Evolutionary conservation across 176 grass and related monocot genomes (phyloP).

Genomic region (Zea luxurians): DNA sequence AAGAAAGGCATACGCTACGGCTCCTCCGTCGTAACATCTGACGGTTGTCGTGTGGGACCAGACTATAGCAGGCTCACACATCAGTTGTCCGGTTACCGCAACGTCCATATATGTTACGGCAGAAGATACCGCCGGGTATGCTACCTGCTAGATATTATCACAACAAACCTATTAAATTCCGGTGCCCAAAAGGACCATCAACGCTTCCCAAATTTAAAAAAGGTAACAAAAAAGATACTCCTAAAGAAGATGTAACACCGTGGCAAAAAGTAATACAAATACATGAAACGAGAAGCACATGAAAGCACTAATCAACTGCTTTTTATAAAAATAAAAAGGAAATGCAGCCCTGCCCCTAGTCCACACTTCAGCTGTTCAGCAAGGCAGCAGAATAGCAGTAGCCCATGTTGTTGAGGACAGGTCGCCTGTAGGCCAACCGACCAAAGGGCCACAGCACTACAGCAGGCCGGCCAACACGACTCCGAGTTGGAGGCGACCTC

Average conservation of each 20-base stretch:
- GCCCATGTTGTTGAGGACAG: no score
- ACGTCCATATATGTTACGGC: no score
- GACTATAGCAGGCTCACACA: no score
- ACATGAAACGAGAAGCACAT: not conserved
- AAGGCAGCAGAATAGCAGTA: no score
- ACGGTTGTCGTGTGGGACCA: no score
- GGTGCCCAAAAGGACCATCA: not conserved
- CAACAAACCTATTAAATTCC: not conserved
- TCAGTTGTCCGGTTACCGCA: no score
- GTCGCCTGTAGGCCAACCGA: slow-evolving; percentile 8
- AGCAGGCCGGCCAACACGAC: not conserved
- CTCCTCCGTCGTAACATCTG: no score
- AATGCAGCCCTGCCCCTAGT: not conserved
- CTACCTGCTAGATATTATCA: not conserved
- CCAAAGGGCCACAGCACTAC: not conserved
- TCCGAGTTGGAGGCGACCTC: slow-evolving; percentile 19
- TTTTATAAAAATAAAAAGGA: not conserved
- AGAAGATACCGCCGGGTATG: no score
- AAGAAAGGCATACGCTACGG: no score
- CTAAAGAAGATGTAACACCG: not conserved
- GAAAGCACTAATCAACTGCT: not conserved
- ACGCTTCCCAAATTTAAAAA: not conserved
- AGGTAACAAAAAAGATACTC: not conserved
- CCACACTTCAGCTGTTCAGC: not conserved
- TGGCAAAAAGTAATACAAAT: not conserved